These are phyloP conservation scores for Drosera capensis DNA, from an alignment of 148 eudicot species.

Conservation along the genomic window DNA sequence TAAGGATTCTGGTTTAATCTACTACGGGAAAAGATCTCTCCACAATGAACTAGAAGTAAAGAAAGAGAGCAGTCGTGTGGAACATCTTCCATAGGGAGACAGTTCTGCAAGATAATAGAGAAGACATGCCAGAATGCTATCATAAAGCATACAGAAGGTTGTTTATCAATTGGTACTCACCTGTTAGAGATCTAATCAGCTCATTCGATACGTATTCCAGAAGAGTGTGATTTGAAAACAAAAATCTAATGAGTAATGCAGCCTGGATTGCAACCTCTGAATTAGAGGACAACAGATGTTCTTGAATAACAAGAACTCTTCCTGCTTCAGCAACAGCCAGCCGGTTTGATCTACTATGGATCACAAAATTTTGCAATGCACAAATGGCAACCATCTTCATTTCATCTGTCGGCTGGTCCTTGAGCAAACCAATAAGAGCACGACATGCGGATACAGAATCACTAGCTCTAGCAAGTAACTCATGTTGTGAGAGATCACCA, in stretches of 20 bases:
- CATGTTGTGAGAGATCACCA: slow-evolving; percentile 77
- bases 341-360: slow-evolving; percentile 62
- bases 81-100: too few species aligned
- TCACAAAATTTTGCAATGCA: slow-evolving; percentile 73
- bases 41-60: too few species aligned
- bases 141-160: neutral
- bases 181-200: slow-evolving; percentile 66
- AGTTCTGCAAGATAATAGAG: too few species aligned
- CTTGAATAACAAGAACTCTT: slow-evolving; percentile 61
- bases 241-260: slow-evolving; percentile 45
- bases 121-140: too few species aligned
- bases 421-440: slow-evolving; percentile 54
- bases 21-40: too few species aligned
- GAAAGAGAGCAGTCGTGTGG: too few species aligned
- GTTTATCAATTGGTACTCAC: slow-evolving; percentile 11
- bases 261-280: slow-evolving; percentile 52
- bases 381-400: slow-evolving; percentile 71
- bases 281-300: slow-evolving; percentile 38
- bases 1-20: too few species aligned
- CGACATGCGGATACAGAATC: slow-evolving; percentile 67
- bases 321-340: slow-evolving; percentile 85
- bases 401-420: slow-evolving; percentile 62
- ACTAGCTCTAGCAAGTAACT: slow-evolving; percentile 57
- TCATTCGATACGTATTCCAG: slow-evolving; percentile 72
- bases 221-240: slow-evolving; percentile 71